Conservation (phyloP, 768 basidiomycete genomes). For the Lactarius tabidus region DNA sequence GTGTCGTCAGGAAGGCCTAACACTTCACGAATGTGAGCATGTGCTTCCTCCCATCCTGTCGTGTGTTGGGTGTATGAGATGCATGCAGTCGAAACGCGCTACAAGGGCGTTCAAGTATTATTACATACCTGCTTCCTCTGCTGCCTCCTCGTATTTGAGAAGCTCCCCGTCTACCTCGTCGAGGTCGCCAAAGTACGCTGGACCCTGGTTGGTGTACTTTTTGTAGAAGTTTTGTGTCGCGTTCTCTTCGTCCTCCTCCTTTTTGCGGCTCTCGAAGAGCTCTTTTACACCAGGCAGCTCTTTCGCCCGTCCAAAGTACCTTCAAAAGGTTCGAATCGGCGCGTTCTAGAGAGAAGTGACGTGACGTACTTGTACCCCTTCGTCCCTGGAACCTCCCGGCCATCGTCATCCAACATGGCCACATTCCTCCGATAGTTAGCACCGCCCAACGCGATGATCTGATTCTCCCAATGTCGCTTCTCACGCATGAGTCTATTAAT, state of each 20-base stretch:
- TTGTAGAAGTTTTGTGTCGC: constrained; percentile 71
- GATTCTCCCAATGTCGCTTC: constrained; percentile 97
- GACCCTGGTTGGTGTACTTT: constrained; percentile 84
- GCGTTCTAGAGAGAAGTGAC: neutral
- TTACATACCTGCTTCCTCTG: constrained; percentile 66
- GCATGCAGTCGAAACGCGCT: neutral
- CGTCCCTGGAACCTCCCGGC: constrained; percentile 93
- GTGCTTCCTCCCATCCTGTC: constrained; percentile 13
- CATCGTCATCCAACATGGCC: constrained; percentile 91
- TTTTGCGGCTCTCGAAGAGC: constrained; percentile 83
- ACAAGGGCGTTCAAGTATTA: neutral
- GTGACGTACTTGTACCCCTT: constrained; percentile 86
- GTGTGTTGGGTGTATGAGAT: neutral
- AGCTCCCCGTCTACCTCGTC: constrained; percentile 75
- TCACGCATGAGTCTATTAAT: constrained; percentile 95
- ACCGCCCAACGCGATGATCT: constrained; percentile 92
- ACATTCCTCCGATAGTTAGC: constrained; percentile 95
- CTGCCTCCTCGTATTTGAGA: constrained; percentile 62
- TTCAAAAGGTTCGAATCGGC: constrained; percentile 31
- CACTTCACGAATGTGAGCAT: constrained; percentile 14
- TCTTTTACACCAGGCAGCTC: constrained; percentile 94
- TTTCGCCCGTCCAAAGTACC: constrained; percentile 96
- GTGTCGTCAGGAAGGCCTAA: constrained; percentile 36
- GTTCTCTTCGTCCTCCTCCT: constrained; percentile 87
- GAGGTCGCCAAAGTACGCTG: constrained; percentile 85